Evolutionary conservation across 306 rosid species (phyloP), one percentile per base, ranked within the genome.

Genomic region (Lathyrus sativus): DNA sequence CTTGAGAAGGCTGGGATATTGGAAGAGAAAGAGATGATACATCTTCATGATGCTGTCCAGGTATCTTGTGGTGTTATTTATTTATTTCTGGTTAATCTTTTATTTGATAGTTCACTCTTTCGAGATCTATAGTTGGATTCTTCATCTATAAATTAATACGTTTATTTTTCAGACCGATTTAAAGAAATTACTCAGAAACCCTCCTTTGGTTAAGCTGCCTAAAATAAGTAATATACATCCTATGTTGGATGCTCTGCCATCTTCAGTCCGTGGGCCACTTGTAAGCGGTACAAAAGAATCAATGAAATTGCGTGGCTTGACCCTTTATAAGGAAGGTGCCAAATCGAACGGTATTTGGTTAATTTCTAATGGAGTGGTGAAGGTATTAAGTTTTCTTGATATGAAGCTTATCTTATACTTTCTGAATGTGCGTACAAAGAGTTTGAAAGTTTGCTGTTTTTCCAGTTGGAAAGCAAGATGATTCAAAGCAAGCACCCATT

Each of bases 21-120:
- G 82, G 98, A 92, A 76, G 85, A 90, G 75, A 92, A 85, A 81
- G 98, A 92, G 85, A 88, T 88, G 98, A 70, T 90, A 56, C 96
- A 88, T 73, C 98, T 92, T 78, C 91, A 85, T 75, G 96, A 88
- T 58, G 87, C 83, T 72, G 98, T 92, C 42, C 91, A 90, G 96
- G 98, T 87, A 74, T 56, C 63, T 58, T 65, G 50, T 74, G 14
- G n/a, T 38, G 53, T 60, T 33, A 12, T 54, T 59, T 45, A 42
- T 50, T 70, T 71, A 11, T 39, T 31, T 31, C 6, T 31, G 35
- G 7, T 57, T 53, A 49, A 62, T 58, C 71, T 75, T 42, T 56
- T 51, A 58, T 69, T 68, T 67, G 51, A 24, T 14, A 13, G 28
- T 68, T 56, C 11, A 18, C 33, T 73, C 13, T 68, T 38, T 62